These are phyloP conservation scores for Beauveria australis DNA, from an alignment of 2,329 filamentous ascomycete genomes.

Conservation along the genomic window DNA sequence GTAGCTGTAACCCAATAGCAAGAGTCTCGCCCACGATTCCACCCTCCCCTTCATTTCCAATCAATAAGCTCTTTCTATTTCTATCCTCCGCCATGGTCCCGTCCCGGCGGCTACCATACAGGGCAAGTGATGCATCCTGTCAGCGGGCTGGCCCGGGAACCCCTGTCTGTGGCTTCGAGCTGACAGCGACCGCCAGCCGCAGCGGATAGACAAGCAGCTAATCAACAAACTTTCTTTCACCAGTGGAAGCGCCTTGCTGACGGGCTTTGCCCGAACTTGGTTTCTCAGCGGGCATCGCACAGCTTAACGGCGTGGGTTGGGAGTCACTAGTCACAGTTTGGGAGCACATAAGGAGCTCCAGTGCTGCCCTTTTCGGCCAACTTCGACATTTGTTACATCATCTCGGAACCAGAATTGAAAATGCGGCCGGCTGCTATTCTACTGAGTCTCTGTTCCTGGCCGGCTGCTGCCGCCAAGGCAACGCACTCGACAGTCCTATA, in stretches of 20 bases:
- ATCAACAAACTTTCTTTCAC: background rate
- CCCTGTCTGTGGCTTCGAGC: background rate
- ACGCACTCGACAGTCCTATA: background rate
- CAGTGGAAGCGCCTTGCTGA: background rate
- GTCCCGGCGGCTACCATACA: background rate
- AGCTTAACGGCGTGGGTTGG: background rate
- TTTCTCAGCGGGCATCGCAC: background rate
- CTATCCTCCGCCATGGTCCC: no score
- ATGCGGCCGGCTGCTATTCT: background rate
- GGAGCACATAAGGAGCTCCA: background rate
- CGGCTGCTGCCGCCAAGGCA: background rate
- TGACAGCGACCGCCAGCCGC: no score
- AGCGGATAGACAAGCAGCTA: no score
- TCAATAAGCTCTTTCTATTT: no score
- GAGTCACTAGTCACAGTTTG: background rate
- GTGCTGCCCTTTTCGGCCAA: background rate
- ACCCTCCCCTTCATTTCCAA: no score
- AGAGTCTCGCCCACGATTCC: no score
- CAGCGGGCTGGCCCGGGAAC: background rate
- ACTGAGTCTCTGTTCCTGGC: background rate
- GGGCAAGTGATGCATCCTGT: background rate
- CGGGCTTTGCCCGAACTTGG: background rate
- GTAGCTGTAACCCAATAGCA: no score
- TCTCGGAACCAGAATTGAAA: no score
- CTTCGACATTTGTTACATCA: no score